Evolutionary conservation across 129 eudicot genomes (phyloP).

Genomic region (Flaveria ramosissima): DNA sequence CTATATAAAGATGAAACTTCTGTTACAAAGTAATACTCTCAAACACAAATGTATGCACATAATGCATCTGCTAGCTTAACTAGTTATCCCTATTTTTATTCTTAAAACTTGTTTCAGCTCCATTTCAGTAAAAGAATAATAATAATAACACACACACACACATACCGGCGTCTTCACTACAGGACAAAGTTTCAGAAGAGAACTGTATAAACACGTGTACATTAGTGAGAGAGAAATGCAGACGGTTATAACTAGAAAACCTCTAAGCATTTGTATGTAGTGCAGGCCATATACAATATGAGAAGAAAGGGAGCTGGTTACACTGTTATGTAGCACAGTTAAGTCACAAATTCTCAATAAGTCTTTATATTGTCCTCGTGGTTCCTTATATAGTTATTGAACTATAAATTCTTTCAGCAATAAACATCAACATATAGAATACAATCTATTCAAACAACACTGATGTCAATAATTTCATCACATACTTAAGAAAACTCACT

Average conservation of each 20-base stretch:
- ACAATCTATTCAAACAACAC: neutral
- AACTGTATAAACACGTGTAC: neutral
- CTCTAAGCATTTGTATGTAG: no score
- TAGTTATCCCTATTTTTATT: neutral
- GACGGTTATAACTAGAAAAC: no score
- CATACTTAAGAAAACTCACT: neutral
- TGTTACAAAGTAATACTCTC: neutral
- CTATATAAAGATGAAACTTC: slow-evolving; percentile 5
- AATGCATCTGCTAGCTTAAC: neutral
- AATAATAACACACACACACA: neutral
- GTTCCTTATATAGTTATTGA: no score
- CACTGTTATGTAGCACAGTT: no score
- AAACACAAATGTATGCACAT: slow-evolving; percentile 1
- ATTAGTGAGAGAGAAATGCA: neutral
- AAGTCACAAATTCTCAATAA: no score
- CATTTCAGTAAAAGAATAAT: slow-evolving; percentile 22
- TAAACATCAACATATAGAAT: neutral
- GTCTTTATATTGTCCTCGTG: no score
- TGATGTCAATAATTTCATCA: slow-evolving; percentile 9
- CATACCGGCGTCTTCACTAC: neutral
- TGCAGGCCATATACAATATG: no score
- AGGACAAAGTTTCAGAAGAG: no score
- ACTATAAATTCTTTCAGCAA: neutral
- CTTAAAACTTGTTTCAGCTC: slow-evolving; percentile 1
- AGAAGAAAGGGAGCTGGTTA: no score